Base-by-base conservation (phyloP, 2,329 filamentous ascomycete species). In the Aspergillus tubingensis region DNA sequence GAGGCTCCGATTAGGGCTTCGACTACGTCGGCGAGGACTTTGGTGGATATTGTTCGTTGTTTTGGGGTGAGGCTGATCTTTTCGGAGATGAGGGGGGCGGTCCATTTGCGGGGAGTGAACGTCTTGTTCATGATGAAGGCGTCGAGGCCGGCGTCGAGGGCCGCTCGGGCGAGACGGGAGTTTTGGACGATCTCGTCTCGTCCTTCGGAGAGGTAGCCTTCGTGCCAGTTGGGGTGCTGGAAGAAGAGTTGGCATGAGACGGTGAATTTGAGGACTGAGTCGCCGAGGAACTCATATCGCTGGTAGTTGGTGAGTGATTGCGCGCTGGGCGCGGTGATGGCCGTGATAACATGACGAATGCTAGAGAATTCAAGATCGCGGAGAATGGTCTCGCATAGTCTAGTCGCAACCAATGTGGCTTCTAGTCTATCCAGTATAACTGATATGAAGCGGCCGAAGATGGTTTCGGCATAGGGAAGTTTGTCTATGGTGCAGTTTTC, bases 1-100 rank as follows among this genome's bases (percentile, higher is more conserved):
- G 90, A 85, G 0, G 88, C 90, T 1, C 92, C 94, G 19, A 97
- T 88, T 0, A 97, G 80, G 0, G 93, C 86, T 72, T 98, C 94
- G 0, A 96, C 84, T 0, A 97, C 88, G 68, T 98, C 94, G 3
- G 94, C 94, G 7, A 97, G 83, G 0, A 86, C 86, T 72, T 98
- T 98, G 1, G 87, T 89, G 0, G 91, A 89, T 32, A 92, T 71
- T 13, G 72, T 69, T 5, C 81, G 76, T 49, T 75, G 67, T 1
- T 36, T 32, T 1, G 64, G 55, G 7, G 53, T 54, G 8, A 57
- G 48, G 57, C 62, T 69, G 25, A 53, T 36, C 4, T 69, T 68
- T 17, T 84, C 76, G 2, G 77, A 74, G 5, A 85, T 77, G 63
- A 90, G 89, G 0, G 83, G 76, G 0, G 91, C 89, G 2, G 81